A percentile compares a stretch with the other conserved stretches of the same genome.
Evolutionary conservation across 352 stramenopile species (phyloP).

Genomic region (Albugo laibachii): DNA sequence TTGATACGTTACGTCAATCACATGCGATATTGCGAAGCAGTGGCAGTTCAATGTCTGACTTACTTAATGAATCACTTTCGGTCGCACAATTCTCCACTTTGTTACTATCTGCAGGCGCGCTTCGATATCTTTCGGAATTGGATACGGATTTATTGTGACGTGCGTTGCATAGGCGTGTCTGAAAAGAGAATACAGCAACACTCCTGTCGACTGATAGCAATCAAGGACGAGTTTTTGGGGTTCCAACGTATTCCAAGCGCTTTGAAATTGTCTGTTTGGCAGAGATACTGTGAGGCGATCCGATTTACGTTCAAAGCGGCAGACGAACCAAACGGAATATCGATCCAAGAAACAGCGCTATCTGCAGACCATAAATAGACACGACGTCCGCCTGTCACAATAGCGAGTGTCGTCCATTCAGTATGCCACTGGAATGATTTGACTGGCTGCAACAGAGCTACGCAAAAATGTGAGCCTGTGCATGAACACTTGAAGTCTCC

Average conservation of each 20-base stretch:
- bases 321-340: constrained; percentile 24
- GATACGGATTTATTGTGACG: no score
- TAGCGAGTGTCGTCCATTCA: constrained; percentile 19
- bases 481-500: background rate
- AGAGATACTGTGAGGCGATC: background rate
- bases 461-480: background rate
- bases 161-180: background rate
- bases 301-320: background rate
- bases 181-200: constrained; percentile 46
- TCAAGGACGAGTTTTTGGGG: constrained; percentile 20
- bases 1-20: no score
- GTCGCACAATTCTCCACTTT: no score
- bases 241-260: constrained; percentile 44
- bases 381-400: constrained; percentile 34
- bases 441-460: constrained; percentile 42
- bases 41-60: no score
- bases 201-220: constrained; percentile 35
- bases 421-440: constrained; percentile 48
- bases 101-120: no score
- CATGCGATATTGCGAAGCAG: no score
- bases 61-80: no score
- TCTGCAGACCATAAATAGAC: constrained; percentile 43
- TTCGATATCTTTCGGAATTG: no score
- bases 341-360: constrained; percentile 46
- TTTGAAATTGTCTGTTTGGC: constrained; percentile 37